Base-by-base conservation (phyloP, 495 filamentous ascomycete species). In the Parmelia sp. region DNA sequence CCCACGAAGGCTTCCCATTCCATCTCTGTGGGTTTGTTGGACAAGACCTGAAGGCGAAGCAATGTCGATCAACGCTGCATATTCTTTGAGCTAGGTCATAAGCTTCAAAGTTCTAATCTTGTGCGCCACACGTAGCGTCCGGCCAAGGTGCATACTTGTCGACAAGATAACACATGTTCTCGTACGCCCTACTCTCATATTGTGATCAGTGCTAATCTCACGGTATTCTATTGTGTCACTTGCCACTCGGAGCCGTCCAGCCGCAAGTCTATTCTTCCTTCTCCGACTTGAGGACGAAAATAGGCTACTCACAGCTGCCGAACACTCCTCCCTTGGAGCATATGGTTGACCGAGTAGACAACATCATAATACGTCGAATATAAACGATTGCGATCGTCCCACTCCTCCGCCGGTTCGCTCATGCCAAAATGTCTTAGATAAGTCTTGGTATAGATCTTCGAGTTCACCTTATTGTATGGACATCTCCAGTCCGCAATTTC, bases 401-500 rank as follows among this genome's bases (percentile, higher is more conserved):
- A 70, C 17, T 60, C 58, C 2, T 60, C 39, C 15, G 29, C 37
- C 6, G 58, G 58, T 40, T 60, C 58, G 12, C 37, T 44, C 27
- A 42, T 42, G 3, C 25, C 37, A 29, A 29, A 60, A 39, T 60
- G 8, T 17, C 58, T 36, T 12, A 60, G 39, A 56, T 71, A 70
- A 2, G 57, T 53, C 33, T 39, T 59, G 7, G 60, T 58, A 42
- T 71, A 68, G 27, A 64, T n/a, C 49, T 66, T 66, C 19, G 44
- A 36, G 19, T 60, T 47, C 14, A 61, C 35, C 23, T 66, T 27
- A 51, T 63, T 58, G 27, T 62, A 66, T 15, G 57, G 14, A 27
- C 62, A 60, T 25, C 68, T 35, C 70, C 68, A 71, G n/a, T 61
- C 62, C 11, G 60, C 70, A 1, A 71, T 35, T 31, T 71, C 66